Evolutionary conservation across 768 basidiomycete species (phyloP).

Genomic region (Inosperma sp.): DNA sequence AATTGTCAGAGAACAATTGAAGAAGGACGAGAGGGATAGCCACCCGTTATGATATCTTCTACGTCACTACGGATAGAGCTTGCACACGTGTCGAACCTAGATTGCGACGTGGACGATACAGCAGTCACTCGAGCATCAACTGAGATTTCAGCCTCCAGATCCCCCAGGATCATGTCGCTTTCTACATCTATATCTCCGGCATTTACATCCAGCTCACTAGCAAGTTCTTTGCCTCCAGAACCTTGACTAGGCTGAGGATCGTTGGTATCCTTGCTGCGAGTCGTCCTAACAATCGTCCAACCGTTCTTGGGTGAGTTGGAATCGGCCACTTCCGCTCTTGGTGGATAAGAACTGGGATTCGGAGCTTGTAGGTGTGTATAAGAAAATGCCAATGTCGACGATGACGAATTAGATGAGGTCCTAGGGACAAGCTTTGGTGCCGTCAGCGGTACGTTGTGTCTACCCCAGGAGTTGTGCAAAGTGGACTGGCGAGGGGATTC

Average conservation of each 20-base stretch:
- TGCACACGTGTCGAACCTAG: slow-evolving; percentile 43
- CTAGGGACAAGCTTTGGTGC: slow-evolving; percentile 44
- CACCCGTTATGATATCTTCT: slow-evolving; percentile 76
- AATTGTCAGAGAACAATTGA: slow-evolving; percentile 14
- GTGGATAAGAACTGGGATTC: slow-evolving; percentile 70
- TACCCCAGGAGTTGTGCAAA: slow-evolving; percentile 43
- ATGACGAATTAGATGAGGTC: slow-evolving; percentile 52
- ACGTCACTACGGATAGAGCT: slow-evolving; percentile 59
- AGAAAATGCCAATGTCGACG: slow-evolving; percentile 69
- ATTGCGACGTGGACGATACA: slow-evolving; percentile 24
- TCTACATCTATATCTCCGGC: slow-evolving; percentile 62
- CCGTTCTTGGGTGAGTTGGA: slow-evolving; percentile 48
- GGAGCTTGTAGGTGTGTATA: slow-evolving; percentile 78
- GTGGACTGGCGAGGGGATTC: slow-evolving; percentile 61
- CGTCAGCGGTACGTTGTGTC: slow-evolving; percentile 21
- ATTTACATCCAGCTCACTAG: slow-evolving; percentile 25
- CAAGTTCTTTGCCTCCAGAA: slow-evolving; percentile 13
- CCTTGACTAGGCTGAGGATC: slow-evolving; percentile 16
- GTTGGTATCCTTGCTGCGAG: slow-evolving; percentile 24
- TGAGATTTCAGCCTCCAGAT: slow-evolving; percentile 57
- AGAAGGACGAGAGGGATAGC: slow-evolving; percentile 15
- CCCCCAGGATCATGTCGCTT: slow-evolving; percentile 71
- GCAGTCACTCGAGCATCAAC: slow-evolving; percentile 20
- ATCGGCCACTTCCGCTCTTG: slow-evolving; percentile 39
- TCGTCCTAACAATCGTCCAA: slow-evolving; percentile 70